phyloP scores from a whole-genome alignment of 148 eudicot species.

The Chenopodium quinoa region DNA sequence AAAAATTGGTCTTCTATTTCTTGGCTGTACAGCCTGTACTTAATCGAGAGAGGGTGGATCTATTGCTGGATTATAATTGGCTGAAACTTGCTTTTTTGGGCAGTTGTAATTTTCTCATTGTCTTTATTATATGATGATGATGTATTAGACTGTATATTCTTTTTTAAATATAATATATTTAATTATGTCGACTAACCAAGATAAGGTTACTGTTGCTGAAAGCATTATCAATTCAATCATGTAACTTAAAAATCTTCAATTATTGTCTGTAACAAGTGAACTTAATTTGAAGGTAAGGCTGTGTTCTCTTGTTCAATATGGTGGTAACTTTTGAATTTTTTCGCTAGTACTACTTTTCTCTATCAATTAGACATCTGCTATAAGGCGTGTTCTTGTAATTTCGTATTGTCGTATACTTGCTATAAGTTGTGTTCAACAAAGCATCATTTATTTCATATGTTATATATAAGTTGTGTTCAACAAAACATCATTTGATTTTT shows the following conservation, averaged over 20 bases:
- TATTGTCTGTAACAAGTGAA: background rate
- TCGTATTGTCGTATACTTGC: too few species aligned
- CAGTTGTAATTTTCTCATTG: conserved; percentile 1
- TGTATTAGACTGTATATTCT: background rate
- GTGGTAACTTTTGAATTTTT: too few species aligned
- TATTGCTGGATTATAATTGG: conserved; percentile 40
- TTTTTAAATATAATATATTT: background rate
- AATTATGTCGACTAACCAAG: background rate
- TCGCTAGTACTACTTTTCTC: too few species aligned
- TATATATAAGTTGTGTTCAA: too few species aligned
- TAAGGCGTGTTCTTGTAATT: too few species aligned
- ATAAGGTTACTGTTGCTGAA: conserved; percentile 11
- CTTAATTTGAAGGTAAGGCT: too few species aligned
- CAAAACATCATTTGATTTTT: too few species aligned
- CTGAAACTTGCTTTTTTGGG: conserved; percentile 15
- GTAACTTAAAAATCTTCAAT: background rate
- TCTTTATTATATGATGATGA: conserved; percentile 3
- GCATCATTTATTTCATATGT: too few species aligned
- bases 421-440: too few species aligned
- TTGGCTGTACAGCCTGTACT: conserved; percentile 16
- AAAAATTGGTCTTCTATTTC: too few species aligned
- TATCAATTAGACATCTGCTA: too few species aligned
- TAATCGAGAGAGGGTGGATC: conserved; percentile 26
- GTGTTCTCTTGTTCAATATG: too few species aligned
- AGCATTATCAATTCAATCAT: background rate